Base-by-base conservation (phyloP, 164 flowering plant species). In the Annona cherimola region DNA sequence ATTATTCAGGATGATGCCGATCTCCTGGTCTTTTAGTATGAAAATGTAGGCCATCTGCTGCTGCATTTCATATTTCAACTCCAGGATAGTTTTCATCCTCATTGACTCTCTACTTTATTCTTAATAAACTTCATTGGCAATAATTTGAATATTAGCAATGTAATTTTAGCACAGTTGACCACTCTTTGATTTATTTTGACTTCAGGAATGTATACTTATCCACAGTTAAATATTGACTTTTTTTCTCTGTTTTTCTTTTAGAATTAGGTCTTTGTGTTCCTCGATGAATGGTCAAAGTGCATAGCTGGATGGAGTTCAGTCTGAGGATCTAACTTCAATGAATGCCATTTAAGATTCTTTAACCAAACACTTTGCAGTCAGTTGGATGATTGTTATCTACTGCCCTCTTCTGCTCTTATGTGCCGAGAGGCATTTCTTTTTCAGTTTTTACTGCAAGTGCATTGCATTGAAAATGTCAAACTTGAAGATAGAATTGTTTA, bases 251-350 rank as follows among this genome's bases (percentile, higher is more conserved):
- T 64, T 14, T 4, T 16, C 14, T 11, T 50, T 50, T 64, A 64
- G 67, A 41, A 42, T 14, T 64, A 9, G 67, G 67, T 40, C 67
- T 40, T 40, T 64, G 67, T n/a, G 44, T 64, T 40, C 67, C 67
- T n/a, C 67, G 67, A 41, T 64, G 67, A 64, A 64, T 35, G 43
- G 19, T 64, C 18, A 40, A 64, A 42, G 67, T 42, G 4, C 4
- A 2, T 40, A 12, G 12, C 41, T 16, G 44, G 44, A 39, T 41
- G 16, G 19, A 64, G 41, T 14, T 64, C 26, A 40, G 9, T 50
- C 57, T 50, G 14, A 50, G 57, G 57, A 11, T 50, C 57, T 2
- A 64, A 42, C 16, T 64, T 11, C 41, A 20, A 39, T 62, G 65
- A 39, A 5, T 39, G 40, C 41, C 3, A 41, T 16, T 6, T 16